phyloP scores from a whole-genome alignment of 2,329 filamentous ascomycete genomes.

The Apiospora saccharicola region DNA sequence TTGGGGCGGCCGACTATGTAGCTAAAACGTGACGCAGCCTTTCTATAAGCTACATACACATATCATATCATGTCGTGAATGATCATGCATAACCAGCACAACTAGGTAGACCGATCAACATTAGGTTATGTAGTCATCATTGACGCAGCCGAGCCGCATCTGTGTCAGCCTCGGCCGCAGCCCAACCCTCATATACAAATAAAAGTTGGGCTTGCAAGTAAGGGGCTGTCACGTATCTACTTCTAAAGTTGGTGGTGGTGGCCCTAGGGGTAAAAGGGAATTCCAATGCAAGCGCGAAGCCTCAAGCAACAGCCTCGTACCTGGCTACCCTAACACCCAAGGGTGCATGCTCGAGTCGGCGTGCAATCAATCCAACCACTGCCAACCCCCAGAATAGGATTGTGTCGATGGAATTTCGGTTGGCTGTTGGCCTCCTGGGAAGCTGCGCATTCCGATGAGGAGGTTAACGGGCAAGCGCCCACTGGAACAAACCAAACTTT shows the following conservation, averaged over 20 bases:
- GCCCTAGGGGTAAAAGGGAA: not conserved
- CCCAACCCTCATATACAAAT: not conserved
- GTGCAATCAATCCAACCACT: too few species aligned
- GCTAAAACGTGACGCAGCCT: not conserved
- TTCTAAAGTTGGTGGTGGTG: not conserved
- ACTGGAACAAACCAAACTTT: too few species aligned
- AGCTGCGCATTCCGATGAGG: not conserved
- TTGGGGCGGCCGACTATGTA: not conserved
- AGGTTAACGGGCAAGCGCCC: not conserved
- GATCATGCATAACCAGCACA: not conserved
- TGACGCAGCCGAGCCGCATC: not conserved
- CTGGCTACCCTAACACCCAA: not conserved
- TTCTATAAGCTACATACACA: not conserved
- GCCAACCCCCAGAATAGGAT: not conserved
- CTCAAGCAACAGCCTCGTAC: not conserved
- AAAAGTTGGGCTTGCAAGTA: not conserved
- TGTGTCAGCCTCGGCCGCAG: constrained; percentile 12
- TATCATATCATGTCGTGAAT: constrained; percentile 9
- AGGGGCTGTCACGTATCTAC: not conserved
- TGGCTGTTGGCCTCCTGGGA: not conserved
- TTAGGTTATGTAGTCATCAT: not conserved
- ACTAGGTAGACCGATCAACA: not conserved
- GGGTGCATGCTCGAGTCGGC: not conserved
- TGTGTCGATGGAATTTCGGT: not conserved
- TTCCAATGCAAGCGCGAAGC: not conserved